phyloP scores from a whole-genome alignment of 176 grass and related monocot species.

The Oryza meridionalis region DNA sequence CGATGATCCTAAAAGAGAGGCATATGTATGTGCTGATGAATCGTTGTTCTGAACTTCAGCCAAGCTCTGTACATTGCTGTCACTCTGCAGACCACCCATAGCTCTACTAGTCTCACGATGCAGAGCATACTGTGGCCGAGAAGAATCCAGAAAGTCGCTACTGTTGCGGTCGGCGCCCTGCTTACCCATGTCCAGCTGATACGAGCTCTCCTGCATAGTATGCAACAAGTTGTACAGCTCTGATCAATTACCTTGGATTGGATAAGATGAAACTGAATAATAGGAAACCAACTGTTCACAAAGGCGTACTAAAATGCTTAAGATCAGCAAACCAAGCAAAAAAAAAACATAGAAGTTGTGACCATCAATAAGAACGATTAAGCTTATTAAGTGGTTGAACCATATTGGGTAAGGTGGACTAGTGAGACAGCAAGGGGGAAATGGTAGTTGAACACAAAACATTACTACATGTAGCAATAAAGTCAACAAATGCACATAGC shows the following conservation, averaged over 20 bases:
- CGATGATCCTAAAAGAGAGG: constrained; percentile 69
- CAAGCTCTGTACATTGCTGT: constrained; percentile 40
- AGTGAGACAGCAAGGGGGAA: neutral
- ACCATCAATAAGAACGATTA: constrained; percentile 1
- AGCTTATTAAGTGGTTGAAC: neutral
- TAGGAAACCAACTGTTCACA: neutral
- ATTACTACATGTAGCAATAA: constrained; percentile 16
- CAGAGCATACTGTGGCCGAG: constrained; percentile 48
- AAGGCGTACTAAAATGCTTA: neutral
- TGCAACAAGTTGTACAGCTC: constrained; percentile 28
- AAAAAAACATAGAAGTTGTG: too few species aligned
- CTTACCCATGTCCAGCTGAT: constrained; percentile 36
- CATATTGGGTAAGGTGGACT: neutral
- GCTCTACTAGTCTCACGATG: constrained; percentile 46
- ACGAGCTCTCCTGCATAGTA: constrained; percentile 50
- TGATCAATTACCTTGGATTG: constrained; percentile 11
- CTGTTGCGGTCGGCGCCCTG: constrained; percentile 26
- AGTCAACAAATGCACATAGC: neutral
- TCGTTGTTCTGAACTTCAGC: constrained; percentile 57
- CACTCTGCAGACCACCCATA: constrained; percentile 46
- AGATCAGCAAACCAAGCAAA: neutral
- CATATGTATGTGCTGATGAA: constrained; percentile 60
- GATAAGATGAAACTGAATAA: constrained; percentile 22
- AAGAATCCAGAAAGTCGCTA: constrained; percentile 49
- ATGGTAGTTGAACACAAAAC: neutral